Evolutionary conservation across 2,329 filamentous ascomycete genomes (phyloP).

Genomic region (Orbilia quercus): DNA sequence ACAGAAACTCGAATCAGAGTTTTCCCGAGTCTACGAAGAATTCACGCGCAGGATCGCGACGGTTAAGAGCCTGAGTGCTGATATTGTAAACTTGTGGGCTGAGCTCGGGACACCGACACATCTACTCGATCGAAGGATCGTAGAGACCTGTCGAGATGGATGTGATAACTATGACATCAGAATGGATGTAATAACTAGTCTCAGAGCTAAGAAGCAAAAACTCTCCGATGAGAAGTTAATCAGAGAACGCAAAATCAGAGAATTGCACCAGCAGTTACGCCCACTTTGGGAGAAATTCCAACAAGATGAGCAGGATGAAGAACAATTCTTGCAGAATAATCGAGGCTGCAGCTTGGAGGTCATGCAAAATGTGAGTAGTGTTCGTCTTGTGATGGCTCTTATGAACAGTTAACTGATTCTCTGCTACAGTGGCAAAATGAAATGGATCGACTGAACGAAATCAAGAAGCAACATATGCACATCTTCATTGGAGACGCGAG

Average conservation of each 20-base stretch:
- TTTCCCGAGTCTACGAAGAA: constrained; percentile 94
- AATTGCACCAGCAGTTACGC: constrained; percentile 82
- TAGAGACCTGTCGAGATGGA: constrained; percentile 78
- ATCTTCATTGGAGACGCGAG: constrained; percentile 95
- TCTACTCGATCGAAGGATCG: constrained; percentile 86
- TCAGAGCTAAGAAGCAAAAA: constrained; percentile 81
- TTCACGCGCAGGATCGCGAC: constrained; percentile 83
- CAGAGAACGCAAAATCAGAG: constrained; percentile 80
- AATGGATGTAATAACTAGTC: constrained; percentile 80
- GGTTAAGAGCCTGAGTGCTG: constrained; percentile 79
- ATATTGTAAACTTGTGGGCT: constrained; percentile 94
- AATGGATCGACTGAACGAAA: constrained; percentile 82
- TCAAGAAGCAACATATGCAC: constrained; percentile 94
- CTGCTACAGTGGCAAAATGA: constrained; percentile 89
- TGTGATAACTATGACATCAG: constrained; percentile 73
- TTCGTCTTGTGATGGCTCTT: not conserved
- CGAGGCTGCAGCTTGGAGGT: constrained; percentile 80
- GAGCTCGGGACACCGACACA: constrained; percentile 94
- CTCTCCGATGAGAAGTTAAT: constrained; percentile 87
- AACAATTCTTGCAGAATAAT: constrained; percentile 85
- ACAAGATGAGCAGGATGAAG: constrained; percentile 83
- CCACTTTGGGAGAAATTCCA: constrained; percentile 88
- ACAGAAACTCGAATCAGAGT: constrained; percentile 85
- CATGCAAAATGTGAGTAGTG: constrained; percentile 57
- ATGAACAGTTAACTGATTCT: not conserved